Evolutionary conservation across 306 rosid species (phyloP).

Genomic region (Canavalia gladiata): DNA sequence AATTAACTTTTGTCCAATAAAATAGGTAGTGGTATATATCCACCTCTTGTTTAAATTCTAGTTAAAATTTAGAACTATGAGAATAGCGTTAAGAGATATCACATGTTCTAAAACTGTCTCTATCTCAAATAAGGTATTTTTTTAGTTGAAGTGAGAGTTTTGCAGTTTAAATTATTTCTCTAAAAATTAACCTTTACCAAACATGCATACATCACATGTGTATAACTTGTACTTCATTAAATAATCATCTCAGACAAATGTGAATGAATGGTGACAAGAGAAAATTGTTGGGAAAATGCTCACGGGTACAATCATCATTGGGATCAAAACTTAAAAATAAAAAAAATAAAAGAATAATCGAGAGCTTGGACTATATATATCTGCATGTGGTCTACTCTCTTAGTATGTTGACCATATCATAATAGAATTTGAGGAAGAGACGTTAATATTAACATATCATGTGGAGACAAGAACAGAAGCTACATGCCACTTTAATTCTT

Average conservation of each 20-base stretch:
- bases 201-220: not conserved
- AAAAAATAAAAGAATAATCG: not conserved
- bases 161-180: not conserved
- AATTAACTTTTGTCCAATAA: no score
- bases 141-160: no score
- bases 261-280: not conserved
- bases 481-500: not conserved
- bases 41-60: no score
- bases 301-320: not conserved
- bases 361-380: slow-evolving; percentile 1
- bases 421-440: not conserved
- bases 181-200: not conserved
- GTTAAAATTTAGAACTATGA: no score
- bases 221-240: not conserved
- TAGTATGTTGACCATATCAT: not conserved
- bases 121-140: no score
- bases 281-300: not conserved
- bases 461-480: slow-evolving; percentile 24
- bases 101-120: no score
- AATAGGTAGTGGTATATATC: no score
- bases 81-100: no score
- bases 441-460: not conserved
- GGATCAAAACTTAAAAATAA: not conserved
- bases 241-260: not conserved
- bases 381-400: not conserved